These are phyloP conservation scores for Silene uniflora DNA, from an alignment of 148 eudicot genomes.

Conservation along the genomic window DNA sequence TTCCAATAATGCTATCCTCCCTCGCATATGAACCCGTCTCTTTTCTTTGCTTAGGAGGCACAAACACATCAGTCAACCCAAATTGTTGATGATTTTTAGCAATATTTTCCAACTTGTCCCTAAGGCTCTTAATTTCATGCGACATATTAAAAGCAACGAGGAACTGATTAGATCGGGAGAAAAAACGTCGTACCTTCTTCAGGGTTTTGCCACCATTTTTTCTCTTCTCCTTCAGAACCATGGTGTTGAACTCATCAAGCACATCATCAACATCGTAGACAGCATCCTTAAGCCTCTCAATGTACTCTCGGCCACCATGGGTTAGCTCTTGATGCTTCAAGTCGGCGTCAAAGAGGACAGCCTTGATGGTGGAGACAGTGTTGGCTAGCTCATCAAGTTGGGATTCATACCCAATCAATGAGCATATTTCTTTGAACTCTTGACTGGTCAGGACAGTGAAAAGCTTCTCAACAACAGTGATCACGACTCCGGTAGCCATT, in stretches of 20 bases:
- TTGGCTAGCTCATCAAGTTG: constrained; percentile 3
- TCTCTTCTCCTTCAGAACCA: not conserved
- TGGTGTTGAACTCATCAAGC: constrained; percentile 12
- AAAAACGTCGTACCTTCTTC: constrained; percentile 6
- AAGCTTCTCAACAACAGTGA: not conserved
- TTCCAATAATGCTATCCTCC: constrained; percentile 12
- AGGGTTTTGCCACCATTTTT: not conserved
- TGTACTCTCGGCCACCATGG: not conserved
- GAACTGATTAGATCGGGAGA: constrained; percentile 19
- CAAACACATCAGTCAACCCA: constrained; percentile 10
- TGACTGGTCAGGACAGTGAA: not conserved
- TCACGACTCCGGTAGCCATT: constrained; percentile 5
- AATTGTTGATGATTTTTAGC: constrained; percentile 10
- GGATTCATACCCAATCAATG: not conserved
- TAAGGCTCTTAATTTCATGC: constrained; percentile 13
- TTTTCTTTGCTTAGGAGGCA: constrained; percentile 5
- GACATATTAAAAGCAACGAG: constrained; percentile 2
- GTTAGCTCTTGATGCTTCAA: not conserved
- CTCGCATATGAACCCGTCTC: constrained; percentile 8
- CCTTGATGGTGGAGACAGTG: constrained; percentile 14
- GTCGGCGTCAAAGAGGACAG: constrained; percentile 3
- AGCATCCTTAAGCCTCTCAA: constrained; percentile 17
- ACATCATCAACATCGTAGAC: constrained; percentile 14
- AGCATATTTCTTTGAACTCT: constrained; percentile 5
- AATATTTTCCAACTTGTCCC: constrained; percentile 11